Evolutionary conservation across 2,329 filamentous ascomycete species (phyloP), one percentile per base, ranked within the genome.

Genomic region (Talaromyces pinophilus): DNA sequence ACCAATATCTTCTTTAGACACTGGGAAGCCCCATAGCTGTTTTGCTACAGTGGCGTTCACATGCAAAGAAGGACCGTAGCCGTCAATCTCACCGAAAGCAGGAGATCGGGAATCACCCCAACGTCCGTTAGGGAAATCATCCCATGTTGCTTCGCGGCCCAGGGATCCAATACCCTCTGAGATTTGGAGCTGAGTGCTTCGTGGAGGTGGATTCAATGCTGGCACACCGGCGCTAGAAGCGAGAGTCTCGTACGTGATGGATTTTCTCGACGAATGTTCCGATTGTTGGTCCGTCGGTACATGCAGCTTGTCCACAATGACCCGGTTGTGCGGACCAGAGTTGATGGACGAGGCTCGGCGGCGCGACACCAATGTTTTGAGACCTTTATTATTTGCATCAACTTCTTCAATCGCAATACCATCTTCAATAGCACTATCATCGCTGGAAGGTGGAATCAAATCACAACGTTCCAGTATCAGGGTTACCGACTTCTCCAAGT

Each of bases 41-140:
- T 94, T 86, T 13, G 95, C 95, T 74, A 93, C 89, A 2, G 89
- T 86, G n/a, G 92, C 88, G 0, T 91, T 92, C 75, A 97, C 92
- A 80, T 97, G 95, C 46, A 99, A 83, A 65, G 90, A 95, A n/a
- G 96, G 93, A 11, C 95, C 95, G 76, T 98, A 98, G n/a, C 94
- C 94, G 75, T 98, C 93, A 67, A 97, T 97, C 78, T 97, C 93
- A 73, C 94, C 94, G 75, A 96, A 98, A 0, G 94, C 94, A 0
- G 93, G 93, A 2, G 93, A 97, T 62, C 94, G 87, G 4, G 93
- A 92, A 74, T 97, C 94, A 75, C 94, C 94, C 88, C 94, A 98
- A 64, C 94, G 88, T 33, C 94, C 95, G 82, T 98, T 98, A 69
- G 94, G 94, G 78, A 93, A 99, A 73, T 99, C 95, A 74, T 99